Conservation (phyloP, 176 grass and related monocot species). For the Panicum miliaceum region DNA sequence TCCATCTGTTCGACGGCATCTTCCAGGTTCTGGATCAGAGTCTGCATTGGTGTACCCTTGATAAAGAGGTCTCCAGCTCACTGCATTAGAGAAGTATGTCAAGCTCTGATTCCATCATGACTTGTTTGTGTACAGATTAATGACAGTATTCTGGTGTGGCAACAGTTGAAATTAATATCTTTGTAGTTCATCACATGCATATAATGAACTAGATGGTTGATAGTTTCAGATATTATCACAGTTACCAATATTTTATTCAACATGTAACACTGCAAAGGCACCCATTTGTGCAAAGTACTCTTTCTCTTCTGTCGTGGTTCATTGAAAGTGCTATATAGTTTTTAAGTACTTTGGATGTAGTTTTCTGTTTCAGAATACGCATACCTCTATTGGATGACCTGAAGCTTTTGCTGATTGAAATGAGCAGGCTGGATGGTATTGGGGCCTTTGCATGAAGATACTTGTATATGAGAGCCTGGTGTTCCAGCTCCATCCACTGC, state of each 20-base stretch:
- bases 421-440: conserved; percentile 80
- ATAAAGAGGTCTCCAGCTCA: conserved; percentile 74
- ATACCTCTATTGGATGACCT: conserved; percentile 53
- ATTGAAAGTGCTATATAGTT: background rate
- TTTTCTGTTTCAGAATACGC: background rate
- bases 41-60: conserved; percentile 65
- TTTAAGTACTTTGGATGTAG: background rate
- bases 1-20: conserved; percentile 95
- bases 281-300: background rate
- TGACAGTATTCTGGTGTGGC: background rate
- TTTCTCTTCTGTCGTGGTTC: background rate
- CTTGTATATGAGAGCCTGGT: conserved; percentile 96
- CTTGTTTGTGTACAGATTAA: background rate
- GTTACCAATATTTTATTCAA: background rate
- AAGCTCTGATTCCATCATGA: conserved; percentile 11
- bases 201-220: background rate
- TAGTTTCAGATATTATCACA: background rate
- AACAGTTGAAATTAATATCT: background rate
- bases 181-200: conserved; percentile 8
- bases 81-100: conserved; percentile 47
- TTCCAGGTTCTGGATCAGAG: conserved; percentile 82
- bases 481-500: conserved; percentile 98
- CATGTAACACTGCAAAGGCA: background rate
- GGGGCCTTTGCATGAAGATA: conserved; percentile 79
- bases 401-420: conserved; percentile 71